Base-by-base conservation (phyloP, 371 early-diverging fungal species). In the Phascolomyces articulosus region DNA sequence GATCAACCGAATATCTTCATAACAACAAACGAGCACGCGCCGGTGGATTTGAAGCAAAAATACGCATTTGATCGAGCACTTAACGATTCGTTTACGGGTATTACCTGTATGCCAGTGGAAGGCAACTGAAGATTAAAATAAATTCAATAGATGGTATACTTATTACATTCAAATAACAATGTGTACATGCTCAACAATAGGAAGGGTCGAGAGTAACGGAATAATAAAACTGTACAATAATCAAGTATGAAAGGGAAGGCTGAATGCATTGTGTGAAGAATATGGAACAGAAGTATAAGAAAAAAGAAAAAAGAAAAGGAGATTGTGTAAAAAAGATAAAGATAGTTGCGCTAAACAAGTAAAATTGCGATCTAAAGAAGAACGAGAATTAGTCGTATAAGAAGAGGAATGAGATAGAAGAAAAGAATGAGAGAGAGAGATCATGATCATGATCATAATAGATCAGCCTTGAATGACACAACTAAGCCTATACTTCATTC, bases 51-150 rank as follows among this genome's bases (percentile, higher is more conserved):
- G 73, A 75, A 15, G 69, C 84, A 3, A 79, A n/a, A 69, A 13
- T 85, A 80, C 69, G 84, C 84, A 7, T 83, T 82, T 60, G 77
- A 82, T 48, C 76, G 89, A 11, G 87, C 86, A 1, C 66, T 88
- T 21, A 77, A 71, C 51, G 79, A 80, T 40, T 84, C 86, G n/a
- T 86, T 85, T 62, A 82, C 86, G 2, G 85, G 80, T 28, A 29
- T 80, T 10, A 27, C 73, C 18, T 80, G 77, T 62, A 58, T 40
- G 38, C 65, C 65, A 10, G 18, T 64, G 23, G 51, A 51, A 24
- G 44, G 44, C 44, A 44, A 44, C 16, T 51, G 15, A 51, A n/a
- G 6, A n/a, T n/a, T n/a, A 20, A 24, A 13, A 26, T 4, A 49
- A 23, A 51, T 24, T 10, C 23, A 24, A 24, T 10, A 23, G 51